Percentiles rank a stretch among this genome's conserved stretches.
These are phyloP conservation scores for Pseudogymnoascus sp. DNA, from an alignment of 2,329 filamentous ascomycete species.

Conservation along the genomic window DNA sequence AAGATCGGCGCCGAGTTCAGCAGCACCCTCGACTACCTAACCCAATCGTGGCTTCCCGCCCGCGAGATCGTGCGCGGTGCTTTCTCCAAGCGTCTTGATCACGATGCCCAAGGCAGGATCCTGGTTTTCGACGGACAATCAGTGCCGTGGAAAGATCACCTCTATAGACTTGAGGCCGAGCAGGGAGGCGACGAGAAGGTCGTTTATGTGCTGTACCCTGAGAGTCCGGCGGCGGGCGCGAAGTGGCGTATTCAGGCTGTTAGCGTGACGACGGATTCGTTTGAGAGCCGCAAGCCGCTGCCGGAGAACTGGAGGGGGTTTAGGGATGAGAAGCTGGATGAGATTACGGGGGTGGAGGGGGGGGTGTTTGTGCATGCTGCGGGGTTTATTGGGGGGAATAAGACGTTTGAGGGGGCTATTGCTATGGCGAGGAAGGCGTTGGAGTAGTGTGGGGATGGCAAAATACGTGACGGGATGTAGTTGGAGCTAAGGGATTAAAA, in stretches of 20 bases:
- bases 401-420: slow-evolving; percentile 79
- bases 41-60: slow-evolving; percentile 76
- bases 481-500: background rate
- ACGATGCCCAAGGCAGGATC: slow-evolving; percentile 68
- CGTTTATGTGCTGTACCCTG: slow-evolving; percentile 85
- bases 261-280: slow-evolving; percentile 75
- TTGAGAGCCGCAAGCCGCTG: slow-evolving; percentile 83
- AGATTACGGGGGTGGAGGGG: slow-evolving; percentile 58
- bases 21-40: slow-evolving; percentile 69
- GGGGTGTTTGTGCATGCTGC: slow-evolving; percentile 90
- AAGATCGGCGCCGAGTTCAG: slow-evolving; percentile 89
- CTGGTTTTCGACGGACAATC: slow-evolving; percentile 70
- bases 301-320: slow-evolving; percentile 90
- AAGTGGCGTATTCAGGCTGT: slow-evolving; percentile 96
- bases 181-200: slow-evolving; percentile 47
- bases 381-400: slow-evolving; percentile 94
- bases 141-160: slow-evolving; percentile 93
- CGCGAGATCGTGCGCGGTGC: slow-evolving; percentile 69
- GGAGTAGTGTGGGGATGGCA: slow-evolving; percentile 28
- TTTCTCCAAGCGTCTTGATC: slow-evolving; percentile 58
- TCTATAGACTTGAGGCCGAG: slow-evolving; percentile 76
- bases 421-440: slow-evolving; percentile 77
- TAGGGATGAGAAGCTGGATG: slow-evolving; percentile 75
- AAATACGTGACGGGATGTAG: background rate
- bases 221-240: slow-evolving; percentile 63